Percentiles rank a stretch among this genome's conserved stretches.
Conservation (phyloP, 83 land plant genomes). For the Picea abies region DNA sequence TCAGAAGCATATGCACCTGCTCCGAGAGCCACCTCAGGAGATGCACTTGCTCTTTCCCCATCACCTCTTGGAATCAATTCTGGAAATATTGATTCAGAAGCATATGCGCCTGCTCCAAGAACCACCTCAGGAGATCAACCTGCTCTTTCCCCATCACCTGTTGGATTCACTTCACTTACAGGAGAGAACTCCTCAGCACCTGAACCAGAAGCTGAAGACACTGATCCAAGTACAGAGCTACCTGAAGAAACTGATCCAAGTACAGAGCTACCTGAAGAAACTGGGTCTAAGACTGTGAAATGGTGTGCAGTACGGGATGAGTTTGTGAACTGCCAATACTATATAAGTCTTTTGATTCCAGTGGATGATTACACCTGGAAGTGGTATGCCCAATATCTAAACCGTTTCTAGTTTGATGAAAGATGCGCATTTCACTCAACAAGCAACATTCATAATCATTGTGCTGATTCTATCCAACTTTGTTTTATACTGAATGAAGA, state of each 20-base stretch:
- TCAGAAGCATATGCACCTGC: background rate
- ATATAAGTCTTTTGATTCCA: slow-evolving; percentile 18
- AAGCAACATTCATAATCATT: background rate
- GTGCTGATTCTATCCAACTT: background rate
- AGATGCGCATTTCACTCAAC: background rate
- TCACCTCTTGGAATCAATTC: background rate
- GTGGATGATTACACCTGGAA: slow-evolving; percentile 28
- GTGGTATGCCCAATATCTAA: slow-evolving; percentile 25
- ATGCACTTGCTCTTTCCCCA: background rate
- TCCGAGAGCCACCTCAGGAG: background rate
- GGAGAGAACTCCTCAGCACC: slow-evolving; percentile 2
- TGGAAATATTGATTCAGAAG: too few species aligned
- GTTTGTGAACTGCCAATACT: slow-evolving; percentile 26
- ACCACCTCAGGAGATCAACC: background rate
- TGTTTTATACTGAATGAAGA: background rate
- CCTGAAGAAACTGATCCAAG: background rate
- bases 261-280: slow-evolving; percentile 2
- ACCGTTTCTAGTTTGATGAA: background rate
- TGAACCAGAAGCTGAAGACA: background rate
- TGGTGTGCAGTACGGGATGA: slow-evolving; percentile 47
- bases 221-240: background rate
- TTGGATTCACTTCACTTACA: background rate
- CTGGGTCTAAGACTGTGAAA: slow-evolving; percentile 9
- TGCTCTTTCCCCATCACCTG: background rate
- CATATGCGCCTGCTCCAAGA: slow-evolving; percentile 4